phyloP scores from a whole-genome alignment of 306 rosid genomes.

The Abrus precatorius region DNA sequence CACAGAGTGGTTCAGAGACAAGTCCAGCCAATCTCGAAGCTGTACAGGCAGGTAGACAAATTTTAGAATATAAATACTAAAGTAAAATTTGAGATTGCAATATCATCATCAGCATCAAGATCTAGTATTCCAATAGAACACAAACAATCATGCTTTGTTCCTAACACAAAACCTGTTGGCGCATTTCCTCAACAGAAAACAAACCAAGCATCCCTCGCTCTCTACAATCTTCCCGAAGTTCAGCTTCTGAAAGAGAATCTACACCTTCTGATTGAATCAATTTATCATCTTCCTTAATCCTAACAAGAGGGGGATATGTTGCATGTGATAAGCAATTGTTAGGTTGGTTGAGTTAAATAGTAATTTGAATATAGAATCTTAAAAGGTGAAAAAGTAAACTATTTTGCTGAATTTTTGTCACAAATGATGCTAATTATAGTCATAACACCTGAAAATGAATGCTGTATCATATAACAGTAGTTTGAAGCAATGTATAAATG shows the following conservation, averaged over 20 bases:
- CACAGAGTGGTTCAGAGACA: conserved; percentile 90
- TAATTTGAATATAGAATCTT: neutral
- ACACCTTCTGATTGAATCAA: conserved; percentile 92
- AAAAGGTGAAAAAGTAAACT: conserved; percentile 31
- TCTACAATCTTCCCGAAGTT: conserved; percentile 95
- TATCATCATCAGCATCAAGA: conserved; percentile 32
- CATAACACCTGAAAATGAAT: conserved; percentile 8
- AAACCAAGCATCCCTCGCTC: conserved; percentile 98
- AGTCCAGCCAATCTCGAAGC: conserved; percentile 98
- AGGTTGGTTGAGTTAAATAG: neutral
- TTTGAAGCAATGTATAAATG: conserved; percentile 22
- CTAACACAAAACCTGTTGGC: conserved; percentile 78
- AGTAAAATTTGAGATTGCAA: conserved; percentile 28
- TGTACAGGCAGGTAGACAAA: conserved; percentile 51
- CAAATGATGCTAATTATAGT: conserved; percentile 13
- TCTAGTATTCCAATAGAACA: conserved; percentile 44
- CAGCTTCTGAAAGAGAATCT: conserved; percentile 95
- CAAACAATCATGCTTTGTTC: conserved; percentile 31
- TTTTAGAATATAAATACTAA: conserved; percentile 32
- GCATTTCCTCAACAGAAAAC: conserved; percentile 95
- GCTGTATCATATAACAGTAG: conserved; percentile 25
- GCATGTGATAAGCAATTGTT: conserved; percentile 24
- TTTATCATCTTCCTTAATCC: conserved; percentile 92
- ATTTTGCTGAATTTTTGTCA: conserved; percentile 29
- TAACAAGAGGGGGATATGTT: conserved; percentile 42